Evolutionary conservation across 768 basidiomycete genomes (phyloP), one percentile per base, ranked within the genome.

Genomic region (Tricholoma bakamatsutake): DNA sequence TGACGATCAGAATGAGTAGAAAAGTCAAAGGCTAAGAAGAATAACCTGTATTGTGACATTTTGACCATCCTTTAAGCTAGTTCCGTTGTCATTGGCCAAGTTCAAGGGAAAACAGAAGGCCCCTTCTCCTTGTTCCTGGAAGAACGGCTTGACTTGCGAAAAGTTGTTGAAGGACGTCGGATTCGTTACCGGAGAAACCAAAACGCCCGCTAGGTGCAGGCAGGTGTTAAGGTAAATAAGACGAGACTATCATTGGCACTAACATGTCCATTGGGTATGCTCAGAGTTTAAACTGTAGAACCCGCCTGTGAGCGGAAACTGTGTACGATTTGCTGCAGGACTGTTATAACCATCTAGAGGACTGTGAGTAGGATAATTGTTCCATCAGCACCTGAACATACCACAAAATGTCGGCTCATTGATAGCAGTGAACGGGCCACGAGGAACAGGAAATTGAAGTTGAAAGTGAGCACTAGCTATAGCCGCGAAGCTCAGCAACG

Each of bases 391-490:
- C 17, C 35, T 15, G 15, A 21, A 67, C 79, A 40, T 58, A 88
- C 88, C 89, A 64, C 92, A 92, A 64, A 89, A 87, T 1, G 62
- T 70, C 11, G 76, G 73, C 59, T 89, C 87, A 13, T 75, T 62
- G 51, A 78, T 71, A 54, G 84, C 78, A 53, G 76, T 76, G 66
- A 94, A 93, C 0, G 61, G 65, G 1, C 92, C 93, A 47, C 92
- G 77, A 10, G 89, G 84, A 0, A 74, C 60, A 15, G 92, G 93
- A 67, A 81, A 93, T 62, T 85, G 80, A 42, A 93, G 75, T 61
- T 87, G 85, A 72, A 93, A 94, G 69, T 95, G 92, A 7, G 89
- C 90, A 48, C 71, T 73, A 30, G 74, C 83, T 40, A 72, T 66
- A 33, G 77, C 63, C 12, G 73, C 69, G 21, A 80, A 66, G 34